A percentile compares a stretch with the other conserved stretches of the same genome.
Conservation (phyloP, 352 stramenopile genomes). For the Pythium biforme region DNA sequence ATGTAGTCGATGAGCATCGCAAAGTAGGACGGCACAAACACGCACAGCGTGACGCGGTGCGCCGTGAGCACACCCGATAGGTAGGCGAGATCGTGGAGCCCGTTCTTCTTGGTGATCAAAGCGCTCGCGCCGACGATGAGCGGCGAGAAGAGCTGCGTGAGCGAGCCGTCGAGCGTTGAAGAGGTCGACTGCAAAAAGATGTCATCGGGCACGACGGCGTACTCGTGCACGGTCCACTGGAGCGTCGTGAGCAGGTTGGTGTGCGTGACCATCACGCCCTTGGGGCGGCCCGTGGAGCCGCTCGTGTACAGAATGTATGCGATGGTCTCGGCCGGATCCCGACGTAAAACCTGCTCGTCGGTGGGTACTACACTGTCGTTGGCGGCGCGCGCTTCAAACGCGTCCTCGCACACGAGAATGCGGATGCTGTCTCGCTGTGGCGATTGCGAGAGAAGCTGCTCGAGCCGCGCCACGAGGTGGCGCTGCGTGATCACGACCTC, state of each 20-base stretch:
- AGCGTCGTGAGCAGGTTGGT: constrained; percentile 55
- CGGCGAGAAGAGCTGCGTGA: constrained; percentile 60
- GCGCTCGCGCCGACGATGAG: constrained; percentile 39
- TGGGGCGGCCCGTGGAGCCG: constrained; percentile 63
- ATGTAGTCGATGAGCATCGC: constrained; percentile 48
- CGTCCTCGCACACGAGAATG: constrained; percentile 39
- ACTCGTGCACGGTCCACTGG: constrained; percentile 56
- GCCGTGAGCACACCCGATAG: constrained; percentile 25
- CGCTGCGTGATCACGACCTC: constrained; percentile 43
- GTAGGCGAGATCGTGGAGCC: constrained; percentile 53
- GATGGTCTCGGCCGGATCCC: constrained; percentile 14
- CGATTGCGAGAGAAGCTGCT: constrained; percentile 13
- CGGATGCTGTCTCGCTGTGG: not conserved
- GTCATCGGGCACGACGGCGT: constrained; percentile 46
- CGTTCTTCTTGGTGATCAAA: constrained; percentile 44
- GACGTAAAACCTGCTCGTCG: not conserved
- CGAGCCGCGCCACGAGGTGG: constrained; percentile 28
- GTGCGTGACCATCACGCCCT: constrained; percentile 69
- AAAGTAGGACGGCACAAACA: constrained; percentile 63
- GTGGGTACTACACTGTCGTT: not conserved
- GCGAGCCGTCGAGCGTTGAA: constrained; percentile 51
- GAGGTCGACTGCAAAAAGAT: constrained; percentile 68
- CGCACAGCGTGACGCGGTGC: constrained; percentile 42
- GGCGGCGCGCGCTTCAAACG: too few relatives aligned
- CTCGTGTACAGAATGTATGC: constrained; percentile 79